Base-by-base conservation (phyloP, 139 green algal genomes). In the Chlorella sp. region DNA sequence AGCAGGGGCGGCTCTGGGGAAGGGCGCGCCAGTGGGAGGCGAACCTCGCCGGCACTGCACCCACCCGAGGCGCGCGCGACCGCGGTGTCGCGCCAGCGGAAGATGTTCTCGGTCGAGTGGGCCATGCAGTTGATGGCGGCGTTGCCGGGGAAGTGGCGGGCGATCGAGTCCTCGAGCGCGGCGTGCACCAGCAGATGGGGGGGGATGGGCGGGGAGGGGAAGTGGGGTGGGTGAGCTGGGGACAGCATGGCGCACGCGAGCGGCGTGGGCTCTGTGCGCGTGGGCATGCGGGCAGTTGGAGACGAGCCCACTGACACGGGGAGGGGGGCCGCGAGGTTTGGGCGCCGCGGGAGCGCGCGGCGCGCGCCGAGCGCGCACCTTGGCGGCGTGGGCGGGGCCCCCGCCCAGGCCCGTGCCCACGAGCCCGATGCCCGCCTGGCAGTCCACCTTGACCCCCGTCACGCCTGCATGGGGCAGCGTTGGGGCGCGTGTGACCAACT, bases 111-210 rank as follows among this genome's bases (percentile, higher is more conserved):
- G 3, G 91, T 98, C 46, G 89, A 94, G 90, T 99, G 96, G 84
- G 93, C 98, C 96, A 99, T 99, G 95, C 96, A 99, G 84, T 98
- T 97, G 83, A 99, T 98, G 76, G 85, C 81, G 76, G 94, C 86
- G 83, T 98, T 98, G 59, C 51, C 70, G 1, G 14, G 41, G 48
- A 76, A 76, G 88, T 95, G 95, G 67, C n/a, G 12, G 43, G 73
- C 55, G 9, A 97, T 86, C 48, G 82, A 93, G 50, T 76, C 67
- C 87, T 99, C 93, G 77, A 97, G 82, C 0, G 91, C 91, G 0
- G 62, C 45, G 61, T 97, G 93, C 19, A n/a, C 67, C 23, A 15
- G 35, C 50, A 64, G 50, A n/a, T n/a, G n/a, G n/a, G n/a, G n/a
- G n/a, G n/a, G n/a, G n/a, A n/a, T n/a, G n/a, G n/a, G n/a, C n/a